Percentiles rank a stretch among this genome's conserved stretches.
These are phyloP conservation scores for Colletotrichum lindemuthianum DNA, from an alignment of 2,329 filamentous ascomycete genomes.

Conservation along the genomic window DNA sequence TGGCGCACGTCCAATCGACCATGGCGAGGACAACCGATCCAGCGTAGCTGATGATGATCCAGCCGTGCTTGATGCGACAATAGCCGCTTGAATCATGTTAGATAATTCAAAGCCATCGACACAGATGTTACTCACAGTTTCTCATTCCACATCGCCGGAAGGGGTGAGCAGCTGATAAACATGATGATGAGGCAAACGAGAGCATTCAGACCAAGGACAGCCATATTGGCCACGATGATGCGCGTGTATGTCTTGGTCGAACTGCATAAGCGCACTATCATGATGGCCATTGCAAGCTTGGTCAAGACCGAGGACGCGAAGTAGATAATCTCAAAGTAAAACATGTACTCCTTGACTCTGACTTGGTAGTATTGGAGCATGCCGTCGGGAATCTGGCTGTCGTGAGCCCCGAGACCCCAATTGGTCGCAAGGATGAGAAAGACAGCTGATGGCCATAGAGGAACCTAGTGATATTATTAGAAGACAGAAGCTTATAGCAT, in stretches of 20 bases:
- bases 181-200: not conserved
- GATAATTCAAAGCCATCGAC: not conserved
- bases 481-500: too few relatives aligned
- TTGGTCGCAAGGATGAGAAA: conserved; percentile 23
- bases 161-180: not conserved
- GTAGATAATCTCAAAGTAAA: conserved; percentile 31
- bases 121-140: not conserved
- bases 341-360: conserved; percentile 32
- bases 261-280: not conserved
- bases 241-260: not conserved
- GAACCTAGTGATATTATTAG: not conserved
- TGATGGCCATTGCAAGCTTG: not conserved
- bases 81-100: not conserved
- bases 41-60: conserved; percentile 26
- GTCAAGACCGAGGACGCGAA: not conserved
- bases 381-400: conserved; percentile 30
- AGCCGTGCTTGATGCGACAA: not conserved
- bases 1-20: conserved; percentile 42
- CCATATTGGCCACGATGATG: not conserved
- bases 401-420: conserved; percentile 33
- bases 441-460: not conserved
- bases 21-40: conserved; percentile 37
- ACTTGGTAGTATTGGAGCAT: conserved; percentile 25
- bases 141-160: not conserved
- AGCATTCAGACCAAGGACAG: not conserved